These are phyloP conservation scores for Chrysanthemum lavandulifolium DNA, from an alignment of 129 eudicot genomes.

Conservation along the genomic window DNA sequence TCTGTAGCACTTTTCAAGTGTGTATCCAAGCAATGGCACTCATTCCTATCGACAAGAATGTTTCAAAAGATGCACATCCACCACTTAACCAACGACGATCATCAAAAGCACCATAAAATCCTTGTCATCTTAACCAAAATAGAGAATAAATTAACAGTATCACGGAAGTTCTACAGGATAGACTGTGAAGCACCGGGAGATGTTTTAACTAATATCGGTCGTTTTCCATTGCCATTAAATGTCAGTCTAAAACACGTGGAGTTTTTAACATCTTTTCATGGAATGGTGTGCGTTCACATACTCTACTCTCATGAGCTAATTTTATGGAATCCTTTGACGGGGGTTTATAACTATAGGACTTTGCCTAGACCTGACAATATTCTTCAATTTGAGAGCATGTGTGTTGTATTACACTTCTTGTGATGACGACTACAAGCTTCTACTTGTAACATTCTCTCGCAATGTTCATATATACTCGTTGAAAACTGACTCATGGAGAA, in stretches of 20 bases:
- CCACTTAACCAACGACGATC: neutral
- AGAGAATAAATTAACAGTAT: neutral
- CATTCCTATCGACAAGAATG: too few species aligned
- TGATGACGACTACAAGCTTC: neutral
- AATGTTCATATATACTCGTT: too few species aligned
- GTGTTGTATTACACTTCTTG: neutral
- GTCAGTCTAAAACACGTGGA: neutral
- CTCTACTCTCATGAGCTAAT: neutral
- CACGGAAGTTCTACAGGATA: neutral
- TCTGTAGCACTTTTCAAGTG: too few species aligned
- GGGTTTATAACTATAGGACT: neutral
- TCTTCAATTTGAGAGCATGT: too few species aligned
- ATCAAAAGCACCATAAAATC: constrained; percentile 10
- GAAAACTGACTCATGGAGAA: too few species aligned
- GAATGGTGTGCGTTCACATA: neutral
- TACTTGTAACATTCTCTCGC: neutral
- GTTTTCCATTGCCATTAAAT: neutral
- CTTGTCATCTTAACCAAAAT: neutral
- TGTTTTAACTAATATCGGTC: neutral
- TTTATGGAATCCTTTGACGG: constrained; percentile 1
- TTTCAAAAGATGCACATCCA: neutral
- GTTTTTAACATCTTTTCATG: neutral
- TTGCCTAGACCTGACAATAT: neutral
- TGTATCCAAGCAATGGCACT: too few species aligned
- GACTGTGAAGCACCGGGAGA: neutral